Evolutionary conservation across 2,329 filamentous ascomycete genomes (phyloP), one percentile per base, ranked within the genome.

Genomic region (Rhinocladiella mackenziei): DNA sequence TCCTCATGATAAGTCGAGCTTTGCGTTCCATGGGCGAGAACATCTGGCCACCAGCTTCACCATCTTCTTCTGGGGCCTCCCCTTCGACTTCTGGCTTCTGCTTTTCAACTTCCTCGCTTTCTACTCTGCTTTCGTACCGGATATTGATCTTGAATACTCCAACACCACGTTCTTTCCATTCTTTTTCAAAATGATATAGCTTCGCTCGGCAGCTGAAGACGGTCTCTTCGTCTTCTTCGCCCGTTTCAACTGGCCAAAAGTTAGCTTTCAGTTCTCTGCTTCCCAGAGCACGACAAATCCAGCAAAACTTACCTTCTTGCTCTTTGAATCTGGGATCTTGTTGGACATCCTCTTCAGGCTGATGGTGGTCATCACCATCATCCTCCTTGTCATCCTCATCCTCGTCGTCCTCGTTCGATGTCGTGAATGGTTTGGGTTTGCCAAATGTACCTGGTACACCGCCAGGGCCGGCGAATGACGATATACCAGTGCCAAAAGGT

Each of bases 1-100:
- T 88, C 13, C 91, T 83, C 81, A 96, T 89, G 50, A 97, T 77
- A 54, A 97, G 77, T 30, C 91, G 84, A 17, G 83, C 77, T 49
- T 70, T 72, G 32, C 59, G 63, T 42, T 40, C 51, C 13, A 36
- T 23, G n/a, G 26, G 37, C 17, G 20, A 19, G 18, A 41, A 49
- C n/a, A 20, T 32, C 26, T 43, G 20, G 15, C 39, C 49, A 22
- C 78, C 48, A 54, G 56, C 71, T 53, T 75, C 75, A 17, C 47
- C 38, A 39, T 70, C 65, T 13, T 56, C 57, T 30, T 42, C 39
- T 29, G 14, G 18, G 10, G 9, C 19, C n/a, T 41, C 38, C n/a
- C 15, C 29, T 11, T 48, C 44, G 3, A 54, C 60, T 25, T 40
- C 37, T 10, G 61, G 55, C 14, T 60, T 55, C 8, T 62, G 63